Base-by-base conservation (phyloP, 1,284 basidiomycete genomes). In the Phenoliferia sp. region DNA sequence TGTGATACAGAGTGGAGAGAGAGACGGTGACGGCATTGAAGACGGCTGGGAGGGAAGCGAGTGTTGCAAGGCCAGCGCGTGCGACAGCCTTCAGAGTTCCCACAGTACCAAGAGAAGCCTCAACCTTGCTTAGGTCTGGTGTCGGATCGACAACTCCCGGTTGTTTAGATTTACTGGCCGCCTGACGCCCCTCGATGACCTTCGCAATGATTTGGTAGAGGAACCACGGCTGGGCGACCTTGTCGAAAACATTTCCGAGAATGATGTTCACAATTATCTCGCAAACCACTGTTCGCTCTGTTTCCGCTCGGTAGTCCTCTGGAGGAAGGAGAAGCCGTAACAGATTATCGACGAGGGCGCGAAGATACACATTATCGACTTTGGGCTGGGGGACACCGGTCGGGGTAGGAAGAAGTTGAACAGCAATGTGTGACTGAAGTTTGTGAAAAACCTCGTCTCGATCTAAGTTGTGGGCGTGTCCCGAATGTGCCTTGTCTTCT, bases 211-310 rank as follows among this genome's bases (percentile, higher is more conserved):
- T 76, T 76, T 83, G 86, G 61, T 91, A 84, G 50, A 92, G 83
- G 76, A 91, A 92, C 89, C 89, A 91, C 0, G 90, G 89, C 76
- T 92, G 88, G 6, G 85, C 84, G 50, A 92, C 77, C 70, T 84
- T 85, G 32, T 86, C 86, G 32, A 90, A 80, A 17, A 90, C 80
- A 68, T 86, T 86, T 61, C 83, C 82, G 68, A 89, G 78, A 26
- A 92, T 77, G 32, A 90, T 82, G 75, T 88, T 89, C 73, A 90
- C 82, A 58, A 91, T 76, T 55, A 92, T 82, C 79, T 93, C 91
- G 62, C 90, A 85, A 34, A 90, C 79, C 67, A 93, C 87, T 70
- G 84, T 83, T 29, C 89, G 84, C 78, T 92, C 89, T 3, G 85
- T 80, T 59, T 90, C 87, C 4, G 88, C 84, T 17, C 82, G 82